Evolutionary conservation across 371 early-diverging fungal genomes (phyloP).

Genomic region (Thermomucor indicae-seudaticae): DNA sequence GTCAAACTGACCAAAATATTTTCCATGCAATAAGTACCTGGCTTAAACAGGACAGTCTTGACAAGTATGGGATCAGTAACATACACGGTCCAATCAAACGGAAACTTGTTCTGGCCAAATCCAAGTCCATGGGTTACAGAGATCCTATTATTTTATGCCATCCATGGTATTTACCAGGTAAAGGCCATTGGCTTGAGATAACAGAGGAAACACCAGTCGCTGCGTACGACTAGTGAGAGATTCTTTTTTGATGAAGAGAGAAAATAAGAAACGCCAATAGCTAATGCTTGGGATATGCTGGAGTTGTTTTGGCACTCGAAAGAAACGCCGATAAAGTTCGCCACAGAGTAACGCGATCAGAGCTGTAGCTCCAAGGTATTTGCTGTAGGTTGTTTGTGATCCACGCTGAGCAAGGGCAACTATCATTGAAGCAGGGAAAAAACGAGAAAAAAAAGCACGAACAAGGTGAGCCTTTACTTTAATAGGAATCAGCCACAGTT

Average conservation of each 20-base stretch:
- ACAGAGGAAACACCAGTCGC: slow-evolving; percentile 4
- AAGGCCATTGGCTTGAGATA: slow-evolving; percentile 6
- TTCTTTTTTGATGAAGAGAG: slow-evolving; percentile 4
- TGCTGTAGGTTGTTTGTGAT: too few species aligned
- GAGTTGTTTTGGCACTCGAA: slow-evolving; percentile 5
- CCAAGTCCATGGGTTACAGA: too few species aligned
- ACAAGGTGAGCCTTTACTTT: too few species aligned
- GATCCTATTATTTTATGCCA: too few species aligned
- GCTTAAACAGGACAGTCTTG: slow-evolving; percentile 19
- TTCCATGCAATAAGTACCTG: slow-evolving; percentile 15
- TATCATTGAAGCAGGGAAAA: too few species aligned
- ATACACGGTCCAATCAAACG: slow-evolving; percentile 25
- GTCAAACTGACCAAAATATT: slow-evolving; percentile 2
- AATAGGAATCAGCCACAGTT: too few species aligned
- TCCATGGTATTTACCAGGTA: slow-evolving; percentile 8
- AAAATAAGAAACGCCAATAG: background rate
- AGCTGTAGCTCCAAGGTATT: too few species aligned
- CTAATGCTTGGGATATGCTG: slow-evolving; percentile 8
- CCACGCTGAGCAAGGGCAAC: too few species aligned
- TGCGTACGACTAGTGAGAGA: background rate
- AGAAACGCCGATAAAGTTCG: background rate
- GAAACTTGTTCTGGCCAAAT: slow-evolving; percentile 18
- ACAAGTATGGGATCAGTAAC: slow-evolving; percentile 27
- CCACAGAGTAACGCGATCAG: background rate
- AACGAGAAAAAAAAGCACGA: too few species aligned